Percentiles rank a stretch among this genome's conserved stretches.
Evolutionary conservation across 495 filamentous ascomycete genomes (phyloP).

Genomic region (Trichocladium uniseriatum): DNA sequence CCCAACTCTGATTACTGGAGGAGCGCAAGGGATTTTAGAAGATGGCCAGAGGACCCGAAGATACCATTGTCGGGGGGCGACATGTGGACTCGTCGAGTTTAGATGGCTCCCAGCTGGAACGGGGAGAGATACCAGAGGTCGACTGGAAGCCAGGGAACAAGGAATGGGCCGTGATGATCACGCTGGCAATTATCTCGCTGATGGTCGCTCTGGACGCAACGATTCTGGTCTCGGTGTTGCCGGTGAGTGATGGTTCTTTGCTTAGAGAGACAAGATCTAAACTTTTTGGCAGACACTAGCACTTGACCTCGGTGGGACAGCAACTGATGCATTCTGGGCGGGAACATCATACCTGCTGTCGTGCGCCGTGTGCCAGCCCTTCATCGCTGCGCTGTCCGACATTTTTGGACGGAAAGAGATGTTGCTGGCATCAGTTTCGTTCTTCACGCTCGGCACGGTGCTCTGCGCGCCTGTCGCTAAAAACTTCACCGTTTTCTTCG

Average conservation of each 20-base stretch:
- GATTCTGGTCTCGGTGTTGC: constrained; percentile 40
- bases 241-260: constrained; percentile 16
- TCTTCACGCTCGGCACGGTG: constrained; percentile 39
- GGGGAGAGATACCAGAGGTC: constrained; percentile 11
- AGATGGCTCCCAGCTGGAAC: constrained; percentile 10
- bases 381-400: constrained; percentile 41
- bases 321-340: constrained; percentile 46
- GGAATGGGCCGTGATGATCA: constrained; percentile 34
- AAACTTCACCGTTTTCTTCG: constrained; percentile 53
- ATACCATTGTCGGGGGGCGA: neutral
- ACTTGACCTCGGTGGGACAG: constrained; percentile 32
- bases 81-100: neutral
- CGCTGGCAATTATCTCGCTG: constrained; percentile 38
- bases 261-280: neutral
- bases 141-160: constrained; percentile 30
- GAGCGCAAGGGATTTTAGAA: no score
- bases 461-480: constrained; percentile 32
- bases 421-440: constrained; percentile 30
- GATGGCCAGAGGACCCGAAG: no score
- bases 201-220: constrained; percentile 48
- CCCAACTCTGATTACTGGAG: no score
- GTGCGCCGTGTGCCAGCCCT: constrained; percentile 39
- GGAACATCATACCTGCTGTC: constrained; percentile 46
- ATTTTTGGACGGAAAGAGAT: constrained; percentile 44
- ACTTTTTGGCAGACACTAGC: constrained; percentile 24